Percentiles rank a stretch among this genome's conserved stretches.
These are phyloP conservation scores for Rhodocollybia butyracea DNA, from an alignment of 768 basidiomycete genomes.

Conservation along the genomic window DNA sequence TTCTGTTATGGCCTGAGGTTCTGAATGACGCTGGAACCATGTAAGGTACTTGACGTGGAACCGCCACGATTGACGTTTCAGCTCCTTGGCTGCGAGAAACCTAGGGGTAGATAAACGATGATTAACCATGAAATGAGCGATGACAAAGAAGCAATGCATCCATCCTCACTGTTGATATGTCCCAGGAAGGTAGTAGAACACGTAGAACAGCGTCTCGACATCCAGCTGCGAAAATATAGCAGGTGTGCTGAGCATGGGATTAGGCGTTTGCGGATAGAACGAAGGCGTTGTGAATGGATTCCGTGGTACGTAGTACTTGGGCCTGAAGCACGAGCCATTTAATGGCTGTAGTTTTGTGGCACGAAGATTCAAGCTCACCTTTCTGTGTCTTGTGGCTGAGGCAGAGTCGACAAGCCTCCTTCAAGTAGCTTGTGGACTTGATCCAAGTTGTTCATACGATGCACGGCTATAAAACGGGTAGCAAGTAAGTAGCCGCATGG, in stretches of 20 bases:
- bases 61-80: conserved; percentile 97
- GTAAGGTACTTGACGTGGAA: conserved; percentile 99
- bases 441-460: conserved; percentile 78
- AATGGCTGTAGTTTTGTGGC: conserved; percentile 6
- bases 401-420: conserved; percentile 83
- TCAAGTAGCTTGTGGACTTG: conserved; percentile 93
- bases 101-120: conserved; percentile 42
- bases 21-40: conserved; percentile 98
- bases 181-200: conserved; percentile 96
- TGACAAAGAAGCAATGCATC: not conserved
- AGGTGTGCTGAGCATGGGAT: conserved; percentile 76
- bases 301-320: conserved; percentile 93
- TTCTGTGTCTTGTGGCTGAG: conserved; percentile 93
- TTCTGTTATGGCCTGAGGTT: conserved; percentile 97
- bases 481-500: not conserved
- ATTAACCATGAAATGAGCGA: too few species aligned
- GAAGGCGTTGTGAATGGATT: conserved; percentile 89
- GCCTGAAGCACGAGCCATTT: conserved; percentile 46
- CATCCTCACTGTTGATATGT: conserved; percentile 91
- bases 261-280: conserved; percentile 92
- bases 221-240: conserved; percentile 88
- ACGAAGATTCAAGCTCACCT: conserved; percentile 50
- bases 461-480: conserved; percentile 48
- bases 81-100: conserved; percentile 93
- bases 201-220: conserved; percentile 96